phyloP scores from a whole-genome alignment of 2,329 filamentous ascomycete species.

The Thielaviopsis punctulata region DNA sequence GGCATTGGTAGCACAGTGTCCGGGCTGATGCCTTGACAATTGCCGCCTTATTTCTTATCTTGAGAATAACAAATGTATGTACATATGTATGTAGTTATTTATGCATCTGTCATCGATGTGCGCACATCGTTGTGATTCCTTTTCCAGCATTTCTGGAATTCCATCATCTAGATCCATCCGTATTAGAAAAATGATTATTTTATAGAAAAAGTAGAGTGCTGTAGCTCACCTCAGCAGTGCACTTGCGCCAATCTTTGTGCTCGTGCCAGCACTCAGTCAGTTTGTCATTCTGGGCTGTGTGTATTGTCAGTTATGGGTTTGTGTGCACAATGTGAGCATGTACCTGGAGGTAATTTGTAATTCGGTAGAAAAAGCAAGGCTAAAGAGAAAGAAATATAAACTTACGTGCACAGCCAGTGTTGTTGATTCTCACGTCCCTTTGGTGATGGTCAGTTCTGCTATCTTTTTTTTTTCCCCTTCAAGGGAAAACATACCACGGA shows the following conservation, averaged over 20 bases:
- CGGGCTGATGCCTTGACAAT: no score
- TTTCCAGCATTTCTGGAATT: constrained; percentile 85
- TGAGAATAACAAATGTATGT: no score
- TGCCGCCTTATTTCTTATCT: no score
- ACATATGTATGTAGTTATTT: no score
- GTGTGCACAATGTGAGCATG: no score
- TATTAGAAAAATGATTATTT: background rate
- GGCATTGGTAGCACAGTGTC: no score
- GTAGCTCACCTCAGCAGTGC: constrained; percentile 48
- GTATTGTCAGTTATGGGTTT: no score
- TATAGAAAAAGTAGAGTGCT: background rate
- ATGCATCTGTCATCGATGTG: constrained; percentile 56
- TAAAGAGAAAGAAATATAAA: background rate
- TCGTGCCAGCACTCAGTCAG: constrained; percentile 94
- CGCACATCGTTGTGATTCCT: constrained; percentile 69
- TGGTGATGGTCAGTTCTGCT: background rate
- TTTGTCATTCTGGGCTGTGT: constrained; percentile 64
- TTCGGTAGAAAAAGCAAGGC: background rate
- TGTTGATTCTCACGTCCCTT: constrained; percentile 96
- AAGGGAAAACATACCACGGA: constrained; percentile 64
- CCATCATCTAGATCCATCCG: constrained; percentile 51
- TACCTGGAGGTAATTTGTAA: no score
- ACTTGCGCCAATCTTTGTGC: constrained; percentile 88
- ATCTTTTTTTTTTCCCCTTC: no score
- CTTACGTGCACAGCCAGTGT: constrained; percentile 79